Evolutionary conservation across 2,329 filamentous ascomycete genomes (phyloP).

Genomic region (Aureobasidium namibiae): DNA sequence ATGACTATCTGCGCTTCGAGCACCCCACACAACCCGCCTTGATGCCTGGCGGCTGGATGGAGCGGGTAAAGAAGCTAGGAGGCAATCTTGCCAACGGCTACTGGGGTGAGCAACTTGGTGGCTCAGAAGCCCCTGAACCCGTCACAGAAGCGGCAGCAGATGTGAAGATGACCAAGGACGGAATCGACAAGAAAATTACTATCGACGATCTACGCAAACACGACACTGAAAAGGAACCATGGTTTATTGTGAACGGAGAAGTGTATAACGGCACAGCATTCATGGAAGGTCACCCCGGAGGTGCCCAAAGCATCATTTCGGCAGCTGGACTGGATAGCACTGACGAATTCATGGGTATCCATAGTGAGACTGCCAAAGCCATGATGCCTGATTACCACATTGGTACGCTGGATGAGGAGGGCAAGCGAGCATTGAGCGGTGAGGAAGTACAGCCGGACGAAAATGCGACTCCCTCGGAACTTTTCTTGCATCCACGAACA

Average conservation of each 20-base stretch:
- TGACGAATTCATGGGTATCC: constrained; percentile 87
- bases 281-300: constrained; percentile 75
- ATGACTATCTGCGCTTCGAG: constrained; percentile 62
- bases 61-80: constrained; percentile 72
- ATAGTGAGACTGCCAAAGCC: constrained; percentile 81
- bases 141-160: constrained; percentile 50
- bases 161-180: constrained; percentile 69
- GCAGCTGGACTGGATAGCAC: constrained; percentile 75
- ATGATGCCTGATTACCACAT: constrained; percentile 88
- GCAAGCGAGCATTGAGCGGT: constrained; percentile 44
- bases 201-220: constrained; percentile 66
- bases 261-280: constrained; percentile 83
- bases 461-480: constrained; percentile 36
- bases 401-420: constrained; percentile 60
- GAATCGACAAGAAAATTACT: constrained; percentile 54
- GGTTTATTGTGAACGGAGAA: constrained; percentile 83
- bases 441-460: constrained; percentile 35
- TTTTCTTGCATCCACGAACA: constrained; percentile 61
- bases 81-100: constrained; percentile 72
- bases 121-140: constrained; percentile 36
- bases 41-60: constrained; percentile 85
- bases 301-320: constrained; percentile 73
- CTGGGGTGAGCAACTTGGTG: constrained; percentile 68
- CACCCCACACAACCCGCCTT: constrained; percentile 78
- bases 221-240: constrained; percentile 56